phyloP scores from a whole-genome alignment of 2,329 filamentous ascomycete species.

The Nigrograna mackinnonii region DNA sequence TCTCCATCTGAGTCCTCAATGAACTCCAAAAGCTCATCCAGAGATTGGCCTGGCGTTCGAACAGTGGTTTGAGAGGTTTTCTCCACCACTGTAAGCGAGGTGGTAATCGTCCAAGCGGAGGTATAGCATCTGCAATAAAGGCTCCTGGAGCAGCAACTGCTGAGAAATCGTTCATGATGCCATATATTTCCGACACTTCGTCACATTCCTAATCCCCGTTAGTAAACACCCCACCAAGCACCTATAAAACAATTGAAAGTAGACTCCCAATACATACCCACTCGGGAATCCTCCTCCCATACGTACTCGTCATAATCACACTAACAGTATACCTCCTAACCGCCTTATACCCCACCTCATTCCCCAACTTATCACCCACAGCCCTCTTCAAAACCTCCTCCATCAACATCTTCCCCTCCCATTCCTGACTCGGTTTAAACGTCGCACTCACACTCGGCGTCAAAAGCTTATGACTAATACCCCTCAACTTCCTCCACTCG shows the following conservation, averaged over 20 bases:
- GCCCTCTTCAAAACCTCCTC: conserved; percentile 43
- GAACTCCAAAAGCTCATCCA: conserved; percentile 36
- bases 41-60: conserved; percentile 34
- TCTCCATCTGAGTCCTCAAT: conserved; percentile 33
- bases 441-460: conserved; percentile 40
- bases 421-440: conserved; percentile 51
- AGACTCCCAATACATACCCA: conserved; percentile 23
- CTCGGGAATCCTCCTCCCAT: conserved; percentile 33
- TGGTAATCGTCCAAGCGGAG: conserved; percentile 30
- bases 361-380: conserved; percentile 16
- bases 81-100: conserved; percentile 34
- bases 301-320: conserved; percentile 42
- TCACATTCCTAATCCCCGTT: conserved; percentile 25
- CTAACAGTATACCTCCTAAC: conserved; percentile 34
- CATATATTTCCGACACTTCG: conserved; percentile 35
- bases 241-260: background rate
- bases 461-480: conserved; percentile 43
- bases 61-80: conserved; percentile 25
- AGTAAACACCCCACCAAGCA: too few species aligned
- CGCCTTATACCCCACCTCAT: conserved; percentile 28
- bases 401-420: conserved; percentile 50
- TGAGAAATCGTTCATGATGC: conserved; percentile 40
- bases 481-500: conserved; percentile 45
- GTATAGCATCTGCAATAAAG: conserved; percentile 35
- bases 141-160: conserved; percentile 27